Evolutionary conservation across 1,139 yeast genomes (phyloP).

Genomic region (Saccharomyces hybrid): DNA sequence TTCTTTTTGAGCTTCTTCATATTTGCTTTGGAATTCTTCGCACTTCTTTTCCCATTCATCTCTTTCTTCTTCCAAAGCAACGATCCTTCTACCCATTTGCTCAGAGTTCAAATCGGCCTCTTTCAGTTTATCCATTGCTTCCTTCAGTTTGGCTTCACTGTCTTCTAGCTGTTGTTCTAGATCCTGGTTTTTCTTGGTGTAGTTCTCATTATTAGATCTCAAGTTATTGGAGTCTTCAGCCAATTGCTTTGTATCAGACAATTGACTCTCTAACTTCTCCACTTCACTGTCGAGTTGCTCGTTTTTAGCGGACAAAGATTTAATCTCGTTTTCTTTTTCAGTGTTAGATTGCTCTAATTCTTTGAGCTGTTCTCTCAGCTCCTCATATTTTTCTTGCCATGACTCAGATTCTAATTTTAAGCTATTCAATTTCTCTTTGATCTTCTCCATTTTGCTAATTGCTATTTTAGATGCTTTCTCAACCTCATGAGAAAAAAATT

Average conservation of each 20-base stretch:
- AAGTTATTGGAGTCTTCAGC: constrained; percentile 91
- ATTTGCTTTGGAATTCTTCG: constrained; percentile 79
- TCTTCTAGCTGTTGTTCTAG: constrained; percentile 92
- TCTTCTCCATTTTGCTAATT: constrained; percentile 25
- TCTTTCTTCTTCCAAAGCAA: constrained; percentile 86
- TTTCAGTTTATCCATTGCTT: constrained; percentile 88
- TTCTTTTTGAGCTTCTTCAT: constrained; percentile 79
- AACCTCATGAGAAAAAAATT: not conserved
- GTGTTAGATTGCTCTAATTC: constrained; percentile 77
- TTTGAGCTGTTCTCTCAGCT: constrained; percentile 70
- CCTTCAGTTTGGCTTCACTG: constrained; percentile 85
- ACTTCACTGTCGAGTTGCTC: constrained; percentile 78
- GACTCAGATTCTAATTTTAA: constrained; percentile 91
- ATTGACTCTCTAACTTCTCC: constrained; percentile 71
- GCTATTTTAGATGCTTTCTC: constrained; percentile 1
- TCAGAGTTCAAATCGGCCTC: constrained; percentile 96
- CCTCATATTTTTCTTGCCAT: constrained; percentile 96
- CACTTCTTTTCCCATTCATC: constrained; percentile 86
- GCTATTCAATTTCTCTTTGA: constrained; percentile 61
- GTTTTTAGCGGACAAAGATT: constrained; percentile 82
- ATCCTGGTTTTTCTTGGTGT: constrained; percentile 83
- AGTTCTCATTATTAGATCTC: constrained; percentile 83
- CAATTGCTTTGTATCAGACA: constrained; percentile 72
- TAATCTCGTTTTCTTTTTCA: constrained; percentile 77
- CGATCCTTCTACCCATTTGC: constrained; percentile 90